Evolutionary conservation across 768 basidiomycete genomes (phyloP).

Genomic region (Stropharia rugosoannulata): DNA sequence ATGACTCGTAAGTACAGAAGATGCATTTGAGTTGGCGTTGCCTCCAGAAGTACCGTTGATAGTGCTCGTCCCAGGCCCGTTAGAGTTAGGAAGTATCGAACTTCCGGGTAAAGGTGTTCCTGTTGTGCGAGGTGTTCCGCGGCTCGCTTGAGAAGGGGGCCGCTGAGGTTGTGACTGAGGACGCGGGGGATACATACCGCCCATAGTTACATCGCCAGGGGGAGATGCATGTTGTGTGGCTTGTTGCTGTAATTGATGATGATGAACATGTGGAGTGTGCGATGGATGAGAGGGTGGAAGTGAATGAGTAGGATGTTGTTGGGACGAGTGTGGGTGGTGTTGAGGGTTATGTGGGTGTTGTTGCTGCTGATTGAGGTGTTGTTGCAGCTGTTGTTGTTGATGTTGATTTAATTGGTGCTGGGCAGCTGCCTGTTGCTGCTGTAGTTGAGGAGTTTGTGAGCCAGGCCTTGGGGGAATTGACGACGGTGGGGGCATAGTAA

Average conservation of each 20-base stretch:
- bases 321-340: not conserved
- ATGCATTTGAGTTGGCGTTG: not conserved
- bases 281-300: not conserved
- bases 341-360: slow-evolving; percentile 1
- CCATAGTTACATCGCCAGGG: slow-evolving; percentile 18
- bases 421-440: slow-evolving; percentile 14
- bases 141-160: slow-evolving; percentile 45
- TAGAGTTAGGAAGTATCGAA: slow-evolving; percentile 6
- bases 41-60: not conserved
- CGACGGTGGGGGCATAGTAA: slow-evolving; percentile 34
- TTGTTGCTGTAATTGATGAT: slow-evolving; percentile 19
- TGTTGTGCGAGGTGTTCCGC: slow-evolving; percentile 32
- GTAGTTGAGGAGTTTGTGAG: slow-evolving; percentile 3
- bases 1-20: not conserved
- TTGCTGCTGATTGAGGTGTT: slow-evolving; percentile 23
- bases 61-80: not conserved
- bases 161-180: slow-evolving; percentile 65
- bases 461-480: slow-evolving; percentile 29
- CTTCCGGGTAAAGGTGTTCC: slow-evolving; percentile 20
- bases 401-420: slow-evolving; percentile 26
- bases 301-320: not conserved
- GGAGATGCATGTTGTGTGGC: slow-evolving; percentile 23
- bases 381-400: slow-evolving; percentile 14
- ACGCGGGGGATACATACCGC: slow-evolving; percentile 43
- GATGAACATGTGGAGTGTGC: slow-evolving; percentile 6